phyloP scores from a whole-genome alignment of 208 protist species.

The Lotmaria passim region DNA sequence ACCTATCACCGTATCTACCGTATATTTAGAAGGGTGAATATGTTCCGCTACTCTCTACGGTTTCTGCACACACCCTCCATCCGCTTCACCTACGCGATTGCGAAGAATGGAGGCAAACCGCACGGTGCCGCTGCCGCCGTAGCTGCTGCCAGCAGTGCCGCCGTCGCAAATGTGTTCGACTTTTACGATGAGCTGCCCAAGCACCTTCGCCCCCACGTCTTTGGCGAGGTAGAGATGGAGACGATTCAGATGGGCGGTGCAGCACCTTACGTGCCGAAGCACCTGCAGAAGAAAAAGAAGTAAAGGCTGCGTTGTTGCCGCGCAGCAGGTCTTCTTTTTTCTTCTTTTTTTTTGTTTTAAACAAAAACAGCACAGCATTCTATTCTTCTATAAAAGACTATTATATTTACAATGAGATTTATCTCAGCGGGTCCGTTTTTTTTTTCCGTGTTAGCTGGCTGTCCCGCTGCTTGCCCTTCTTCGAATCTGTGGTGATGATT shows the following conservation, averaged over 20 bases:
- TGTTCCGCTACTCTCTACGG: conserved; percentile 43
- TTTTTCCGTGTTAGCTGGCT: too few species aligned
- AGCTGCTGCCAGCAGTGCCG: conserved; percentile 4
- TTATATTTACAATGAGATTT: too few species aligned
- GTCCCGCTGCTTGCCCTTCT: too few species aligned
- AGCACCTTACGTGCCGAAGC: conserved; percentile 78
- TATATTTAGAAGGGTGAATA: conserved; percentile 14
- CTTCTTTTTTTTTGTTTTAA: conserved; percentile 27
- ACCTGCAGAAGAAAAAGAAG: conserved; percentile 75
- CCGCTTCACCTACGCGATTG: conserved; percentile 73
- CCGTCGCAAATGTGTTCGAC: conserved; percentile 40
- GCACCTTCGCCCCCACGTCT: conserved; percentile 59
- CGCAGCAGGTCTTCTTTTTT: conserved; percentile 13
- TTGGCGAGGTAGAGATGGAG: conserved; percentile 80
- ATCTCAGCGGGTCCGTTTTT: too few species aligned
- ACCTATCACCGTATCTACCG: not conserved
- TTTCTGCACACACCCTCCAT: conserved; percentile 63
- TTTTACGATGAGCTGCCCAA: conserved; percentile 65
- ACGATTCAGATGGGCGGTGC: conserved; percentile 78
- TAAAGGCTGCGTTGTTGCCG: conserved; percentile 8
- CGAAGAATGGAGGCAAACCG: conserved; percentile 48
- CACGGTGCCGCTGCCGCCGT: not conserved
- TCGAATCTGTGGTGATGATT: too few species aligned
- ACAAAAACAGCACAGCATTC: too few species aligned
- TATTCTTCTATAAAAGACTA: too few species aligned